Evolutionary conservation across 2,329 filamentous ascomycete genomes (phyloP), one percentile per base, ranked within the genome.

Genomic region (Fusarium domesticum): DNA sequence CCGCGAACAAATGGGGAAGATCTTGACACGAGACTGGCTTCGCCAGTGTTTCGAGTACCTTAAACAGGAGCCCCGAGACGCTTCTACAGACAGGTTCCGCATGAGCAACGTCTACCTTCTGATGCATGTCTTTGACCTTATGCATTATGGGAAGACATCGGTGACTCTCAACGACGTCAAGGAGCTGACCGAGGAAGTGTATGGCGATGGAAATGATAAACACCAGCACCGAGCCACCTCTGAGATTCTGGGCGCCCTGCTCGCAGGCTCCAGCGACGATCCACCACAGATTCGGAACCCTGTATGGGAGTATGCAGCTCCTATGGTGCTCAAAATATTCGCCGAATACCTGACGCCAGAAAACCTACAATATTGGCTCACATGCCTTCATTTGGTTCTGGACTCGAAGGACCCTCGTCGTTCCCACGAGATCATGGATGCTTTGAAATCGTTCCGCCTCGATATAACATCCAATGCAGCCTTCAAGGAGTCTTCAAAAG

Each of bases 401-500:
- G 89, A 95, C 57, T 84, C 85, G 10, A 92, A 93, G 60, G 93
- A 98, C 66, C 92, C 93, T 11, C 82, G 95, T 35, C 83, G 92
- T 51, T 84, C 84, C 3, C 90, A 87, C 74, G 92, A 95, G 53
- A 77, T 98, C 51, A 80, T 96, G 28, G 85, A 93, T 52, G 85
- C 83, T 67, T 75, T 98, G 16, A 81, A 86, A 36, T 81, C 84
- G 42, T 97, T 97, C 78, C 81, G 89, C 20, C 76, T 98, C 8
- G 93, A 98, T 64, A 92, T 97, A 85, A 76, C 81, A 6, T 96
- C 92, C 0, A 96, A 97, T 63, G 93, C 95, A 4, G 93, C 93
- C 0, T 98, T 98, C 77, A 98, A 98, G 66, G 95, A 98, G 65
- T 96, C 92, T 43, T 95, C 92, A 19, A 96, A 97, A 71, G 89